phyloP scores from a whole-genome alignment of 345 rosid species.

The Boechera divaricarpa region DNA sequence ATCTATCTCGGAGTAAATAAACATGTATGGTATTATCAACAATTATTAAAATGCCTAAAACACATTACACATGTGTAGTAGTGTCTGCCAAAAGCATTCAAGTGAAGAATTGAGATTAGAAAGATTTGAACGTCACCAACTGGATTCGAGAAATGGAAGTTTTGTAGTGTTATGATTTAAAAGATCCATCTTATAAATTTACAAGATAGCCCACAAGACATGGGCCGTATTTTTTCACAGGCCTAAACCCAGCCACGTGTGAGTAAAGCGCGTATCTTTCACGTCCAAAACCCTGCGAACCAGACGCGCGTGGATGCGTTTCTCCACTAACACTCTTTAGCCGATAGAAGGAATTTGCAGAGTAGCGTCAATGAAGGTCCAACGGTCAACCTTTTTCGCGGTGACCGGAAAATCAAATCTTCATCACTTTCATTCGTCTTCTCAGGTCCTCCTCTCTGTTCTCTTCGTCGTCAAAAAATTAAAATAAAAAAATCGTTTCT shows the following conservation, averaged over 20 bases:
- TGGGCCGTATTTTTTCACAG: slow-evolving; percentile 8
- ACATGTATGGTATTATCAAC: no score
- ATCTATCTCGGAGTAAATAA: no score
- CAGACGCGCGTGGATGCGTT: slow-evolving; percentile 25
- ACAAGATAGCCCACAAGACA: not conserved
- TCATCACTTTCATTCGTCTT: slow-evolving; percentile 33
- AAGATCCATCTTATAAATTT: not conserved
- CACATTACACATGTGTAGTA: no score
- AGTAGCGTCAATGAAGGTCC: slow-evolving; percentile 40
- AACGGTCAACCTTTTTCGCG: slow-evolving; percentile 31
- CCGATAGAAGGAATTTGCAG: slow-evolving; percentile 19
- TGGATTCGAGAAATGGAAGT: no score
- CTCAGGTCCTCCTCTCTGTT: slow-evolving; percentile 29
- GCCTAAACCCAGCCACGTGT: not conserved
- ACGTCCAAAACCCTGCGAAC: not conserved
- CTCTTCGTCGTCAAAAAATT: not conserved
- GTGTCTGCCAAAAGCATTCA: no score
- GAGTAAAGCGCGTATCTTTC: not conserved
- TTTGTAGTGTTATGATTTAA: no score
- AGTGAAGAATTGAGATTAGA: no score
- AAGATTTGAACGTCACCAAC: no score
- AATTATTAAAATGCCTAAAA: no score
- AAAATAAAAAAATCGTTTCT: not conserved
- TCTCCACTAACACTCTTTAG: not conserved
- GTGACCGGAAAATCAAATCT: slow-evolving; percentile 28